These are phyloP conservation scores for Crithidia brevicula DNA, from an alignment of 208 protist genomes.

Conservation along the genomic window DNA sequence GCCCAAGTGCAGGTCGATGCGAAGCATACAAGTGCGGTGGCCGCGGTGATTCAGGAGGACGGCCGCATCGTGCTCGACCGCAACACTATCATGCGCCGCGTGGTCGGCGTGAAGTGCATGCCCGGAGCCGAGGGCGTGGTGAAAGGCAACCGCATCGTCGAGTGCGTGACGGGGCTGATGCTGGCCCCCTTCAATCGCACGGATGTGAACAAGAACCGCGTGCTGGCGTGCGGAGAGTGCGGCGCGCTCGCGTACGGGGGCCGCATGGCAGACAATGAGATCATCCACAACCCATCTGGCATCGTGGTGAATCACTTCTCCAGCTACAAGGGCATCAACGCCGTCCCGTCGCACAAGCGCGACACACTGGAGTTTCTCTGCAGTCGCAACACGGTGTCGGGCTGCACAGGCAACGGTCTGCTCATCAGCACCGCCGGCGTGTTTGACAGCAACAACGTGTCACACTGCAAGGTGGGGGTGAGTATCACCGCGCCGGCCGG, in stretches of 20 bases:
- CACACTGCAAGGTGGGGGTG: conserved; percentile 67
- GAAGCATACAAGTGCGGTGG: conserved; percentile 8
- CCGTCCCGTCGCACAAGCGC: conserved; percentile 49
- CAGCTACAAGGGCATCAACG: conserved; percentile 65
- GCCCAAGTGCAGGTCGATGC: not conserved
- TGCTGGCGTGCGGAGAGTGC: conserved; percentile 55
- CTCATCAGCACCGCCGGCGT: conserved; percentile 52
- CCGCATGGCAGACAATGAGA: conserved; percentile 67
- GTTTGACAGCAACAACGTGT: conserved; percentile 70
- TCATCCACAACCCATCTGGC: conserved; percentile 50
- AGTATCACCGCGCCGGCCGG: conserved; percentile 38
- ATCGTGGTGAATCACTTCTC: conserved; percentile 57
- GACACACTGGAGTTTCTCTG: conserved; percentile 43
- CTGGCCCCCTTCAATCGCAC: conserved; percentile 62
- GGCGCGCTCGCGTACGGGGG: conserved; percentile 69
- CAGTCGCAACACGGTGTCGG: conserved; percentile 61
- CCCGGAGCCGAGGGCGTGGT: conserved; percentile 53
- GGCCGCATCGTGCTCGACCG: conserved; percentile 38
- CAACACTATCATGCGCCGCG: conserved; percentile 59
- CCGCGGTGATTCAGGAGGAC: conserved; percentile 54
- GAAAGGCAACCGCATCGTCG: conserved; percentile 51
- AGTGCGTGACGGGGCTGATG: conserved; percentile 43
- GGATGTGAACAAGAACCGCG: conserved; percentile 58
- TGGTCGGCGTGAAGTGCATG: conserved; percentile 46
- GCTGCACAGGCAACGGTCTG: conserved; percentile 60